Evolutionary conservation across 257 asterid species (phyloP).

Genomic region (Fraxinus anomala): DNA sequence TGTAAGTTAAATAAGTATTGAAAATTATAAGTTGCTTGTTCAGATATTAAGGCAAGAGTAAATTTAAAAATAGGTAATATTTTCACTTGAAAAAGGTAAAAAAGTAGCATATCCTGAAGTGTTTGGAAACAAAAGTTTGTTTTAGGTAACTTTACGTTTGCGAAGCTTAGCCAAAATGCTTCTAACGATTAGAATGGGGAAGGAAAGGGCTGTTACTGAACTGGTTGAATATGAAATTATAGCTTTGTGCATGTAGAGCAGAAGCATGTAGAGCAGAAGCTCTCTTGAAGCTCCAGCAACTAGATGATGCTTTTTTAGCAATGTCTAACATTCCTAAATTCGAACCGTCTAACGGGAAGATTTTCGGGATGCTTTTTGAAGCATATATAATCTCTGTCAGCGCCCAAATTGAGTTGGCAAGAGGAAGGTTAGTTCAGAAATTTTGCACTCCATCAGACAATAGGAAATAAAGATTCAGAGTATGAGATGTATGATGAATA

Average conservation of each 20-base stretch:
- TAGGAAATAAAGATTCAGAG: conserved; percentile 14
- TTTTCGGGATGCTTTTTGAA: conserved; percentile 66
- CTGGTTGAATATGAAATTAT: conserved; percentile 47
- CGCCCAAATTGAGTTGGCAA: conserved; percentile 72
- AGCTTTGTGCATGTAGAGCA: too few species aligned
- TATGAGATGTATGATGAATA: conserved; percentile 25
- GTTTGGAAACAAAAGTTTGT: not conserved
- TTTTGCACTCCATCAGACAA: conserved; percentile 7
- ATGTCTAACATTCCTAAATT: conserved; percentile 49
- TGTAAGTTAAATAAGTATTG: not conserved
- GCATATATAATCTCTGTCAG: conserved; percentile 67
- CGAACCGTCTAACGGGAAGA: conserved; percentile 30
- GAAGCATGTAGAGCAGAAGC: conserved; percentile 95
- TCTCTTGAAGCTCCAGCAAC: conserved; percentile 71
- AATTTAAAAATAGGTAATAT: not conserved
- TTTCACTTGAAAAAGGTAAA: not conserved
- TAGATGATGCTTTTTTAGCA: conserved; percentile 56
- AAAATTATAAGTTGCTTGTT: not conserved
- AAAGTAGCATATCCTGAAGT: not conserved
- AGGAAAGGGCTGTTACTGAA: conserved; percentile 24
- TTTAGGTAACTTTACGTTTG: too few species aligned
- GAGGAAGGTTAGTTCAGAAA: conserved; percentile 62
- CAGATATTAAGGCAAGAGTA: too few species aligned
- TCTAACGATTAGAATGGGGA: not conserved
- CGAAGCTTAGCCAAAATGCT: not conserved